Evolutionary conservation across 305 asterid genomes (phyloP).

Genomic region (Fraxinus floribunda): DNA sequence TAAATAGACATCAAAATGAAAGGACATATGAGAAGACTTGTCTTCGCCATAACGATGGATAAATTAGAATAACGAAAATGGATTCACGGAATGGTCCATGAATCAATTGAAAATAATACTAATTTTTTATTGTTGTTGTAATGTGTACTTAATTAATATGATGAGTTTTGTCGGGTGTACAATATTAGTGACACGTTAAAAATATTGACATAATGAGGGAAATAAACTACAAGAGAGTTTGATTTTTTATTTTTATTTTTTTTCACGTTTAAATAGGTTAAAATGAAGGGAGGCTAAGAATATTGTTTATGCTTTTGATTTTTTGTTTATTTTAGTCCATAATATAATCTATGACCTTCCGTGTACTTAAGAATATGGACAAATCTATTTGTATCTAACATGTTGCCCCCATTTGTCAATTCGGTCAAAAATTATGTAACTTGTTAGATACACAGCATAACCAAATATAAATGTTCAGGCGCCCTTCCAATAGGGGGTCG

Average conservation of each 20-base stretch:
- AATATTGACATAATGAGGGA: not conserved
- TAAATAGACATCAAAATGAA: too few relatives aligned
- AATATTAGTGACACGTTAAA: constrained; percentile 16
- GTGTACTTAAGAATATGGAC: not conserved
- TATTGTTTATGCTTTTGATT: constrained; percentile 20
- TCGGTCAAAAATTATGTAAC: too few relatives aligned
- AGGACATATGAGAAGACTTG: not conserved
- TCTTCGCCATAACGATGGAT: not conserved
- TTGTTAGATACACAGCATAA: too few relatives aligned
- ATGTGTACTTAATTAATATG: not conserved
- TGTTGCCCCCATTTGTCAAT: too few relatives aligned
- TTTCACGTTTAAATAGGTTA: constrained; percentile 27
- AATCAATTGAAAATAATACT: not conserved
- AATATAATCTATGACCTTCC: not conserved
- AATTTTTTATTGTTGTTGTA: not conserved
- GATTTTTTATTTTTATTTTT: not conserved
- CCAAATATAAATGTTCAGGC: too few relatives aligned
- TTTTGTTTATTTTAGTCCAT: constrained; percentile 7
- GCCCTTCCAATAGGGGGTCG: too few relatives aligned
- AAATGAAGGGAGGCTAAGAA: not conserved
- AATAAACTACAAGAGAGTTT: not conserved
- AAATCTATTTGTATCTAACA: not conserved
- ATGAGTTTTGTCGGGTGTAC: constrained; percentile 21
- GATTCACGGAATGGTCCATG: not conserved
- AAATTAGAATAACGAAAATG: not conserved